Percentiles rank a stretch among this genome's conserved stretches.
Conservation (phyloP, 768 basidiomycete species). For the Tremella mesenterica region DNA sequence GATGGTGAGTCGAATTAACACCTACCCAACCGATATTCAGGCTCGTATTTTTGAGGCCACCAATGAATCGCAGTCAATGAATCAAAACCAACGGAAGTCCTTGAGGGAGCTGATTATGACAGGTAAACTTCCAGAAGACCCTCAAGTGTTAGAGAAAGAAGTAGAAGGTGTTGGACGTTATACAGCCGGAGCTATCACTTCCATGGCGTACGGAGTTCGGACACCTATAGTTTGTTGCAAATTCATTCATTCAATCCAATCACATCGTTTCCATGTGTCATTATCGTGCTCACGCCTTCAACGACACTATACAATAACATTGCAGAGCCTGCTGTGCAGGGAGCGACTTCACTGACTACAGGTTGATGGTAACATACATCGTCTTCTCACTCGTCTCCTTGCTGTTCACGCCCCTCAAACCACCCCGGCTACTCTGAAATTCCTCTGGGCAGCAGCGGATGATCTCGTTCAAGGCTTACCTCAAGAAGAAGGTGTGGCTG, state of each 20-base stretch:
- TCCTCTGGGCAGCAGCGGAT: conserved; percentile 72
- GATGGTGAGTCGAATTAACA: conserved; percentile 26
- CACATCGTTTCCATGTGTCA: no score
- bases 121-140: conserved; percentile 72
- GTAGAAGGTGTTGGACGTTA: conserved; percentile 84
- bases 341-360: conserved; percentile 37
- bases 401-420: conserved; percentile 76
- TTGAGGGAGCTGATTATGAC: no score
- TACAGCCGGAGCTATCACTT: conserved; percentile 57
- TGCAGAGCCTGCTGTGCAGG: not conserved
- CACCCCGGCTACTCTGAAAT: conserved; percentile 63
- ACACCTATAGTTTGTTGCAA: conserved; percentile 78
- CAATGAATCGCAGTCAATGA: no score
- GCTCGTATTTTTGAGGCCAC: not conserved
- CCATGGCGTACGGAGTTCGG: conserved; percentile 52
- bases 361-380: conserved; percentile 85
- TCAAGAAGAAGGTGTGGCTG: conserved; percentile 47
- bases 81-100: no score
- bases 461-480: conserved; percentile 56
- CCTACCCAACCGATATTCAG: not conserved
- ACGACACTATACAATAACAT: not conserved
- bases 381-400: conserved; percentile 71
- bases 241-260: no score
- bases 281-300: conserved; percentile 1
- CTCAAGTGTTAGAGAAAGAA: conserved; percentile 67